phyloP scores from a whole-genome alignment of 306 rosid genomes.

The Ceratonia siliqua region DNA sequence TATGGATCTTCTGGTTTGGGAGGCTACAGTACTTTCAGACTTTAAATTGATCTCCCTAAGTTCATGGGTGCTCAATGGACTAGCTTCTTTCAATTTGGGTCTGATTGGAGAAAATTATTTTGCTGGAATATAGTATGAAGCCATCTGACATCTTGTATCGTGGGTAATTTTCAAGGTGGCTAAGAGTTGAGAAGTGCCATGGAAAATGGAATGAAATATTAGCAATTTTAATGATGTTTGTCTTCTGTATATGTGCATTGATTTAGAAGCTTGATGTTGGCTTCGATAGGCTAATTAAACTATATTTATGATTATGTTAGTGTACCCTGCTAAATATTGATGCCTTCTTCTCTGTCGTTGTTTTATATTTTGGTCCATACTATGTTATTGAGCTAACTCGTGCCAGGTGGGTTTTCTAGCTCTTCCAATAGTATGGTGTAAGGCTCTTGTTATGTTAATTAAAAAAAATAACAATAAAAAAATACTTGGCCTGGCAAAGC shows the following conservation, averaged over 20 bases:
- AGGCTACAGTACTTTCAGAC: constrained; percentile 77
- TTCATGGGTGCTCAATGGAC: constrained; percentile 38
- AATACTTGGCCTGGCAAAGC: too few relatives aligned
- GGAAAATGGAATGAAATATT: constrained; percentile 42
- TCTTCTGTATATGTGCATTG: constrained; percentile 26
- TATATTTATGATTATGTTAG: neutral
- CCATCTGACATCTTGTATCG: constrained; percentile 29
- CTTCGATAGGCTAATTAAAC: neutral
- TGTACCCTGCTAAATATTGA: constrained; percentile 1
- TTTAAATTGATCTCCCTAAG: constrained; percentile 42
- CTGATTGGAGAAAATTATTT: constrained; percentile 37
- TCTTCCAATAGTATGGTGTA: too few relatives aligned
- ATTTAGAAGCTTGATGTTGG: constrained; percentile 9
- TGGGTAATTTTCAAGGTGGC: constrained; percentile 41
- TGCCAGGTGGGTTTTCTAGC: too few relatives aligned
- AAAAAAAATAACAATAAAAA: too few relatives aligned
- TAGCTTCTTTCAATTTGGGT: constrained; percentile 37
- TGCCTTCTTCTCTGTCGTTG: neutral
- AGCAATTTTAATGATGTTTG: constrained; percentile 33
- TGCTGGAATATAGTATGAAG: constrained; percentile 34
- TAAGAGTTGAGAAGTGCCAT: constrained; percentile 37
- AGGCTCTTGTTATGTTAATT: too few relatives aligned
- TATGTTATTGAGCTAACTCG: neutral
- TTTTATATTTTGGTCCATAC: neutral
- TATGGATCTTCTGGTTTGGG: constrained; percentile 75